Evolutionary conservation across 2,329 filamentous ascomycete species (phyloP).

Genomic region (Mycosphaerella sp.): DNA sequence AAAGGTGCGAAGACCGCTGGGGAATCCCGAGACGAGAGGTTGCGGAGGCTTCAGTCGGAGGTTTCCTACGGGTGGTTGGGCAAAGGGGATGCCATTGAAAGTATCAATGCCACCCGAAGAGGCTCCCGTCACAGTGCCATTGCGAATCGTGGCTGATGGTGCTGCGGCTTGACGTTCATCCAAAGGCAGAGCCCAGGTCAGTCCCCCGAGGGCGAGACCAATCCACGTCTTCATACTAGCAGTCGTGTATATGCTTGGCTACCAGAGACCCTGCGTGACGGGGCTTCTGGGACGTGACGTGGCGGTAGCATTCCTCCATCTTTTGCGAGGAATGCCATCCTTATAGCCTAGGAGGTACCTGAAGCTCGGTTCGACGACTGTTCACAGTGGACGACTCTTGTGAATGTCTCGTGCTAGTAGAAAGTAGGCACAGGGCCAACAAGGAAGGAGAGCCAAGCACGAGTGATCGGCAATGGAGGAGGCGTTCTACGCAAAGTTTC

Average conservation of each 20-base stretch:
- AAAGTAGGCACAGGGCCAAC: background rate
- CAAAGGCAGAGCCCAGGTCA: background rate
- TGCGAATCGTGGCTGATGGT: constrained; percentile 39
- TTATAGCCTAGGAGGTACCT: background rate
- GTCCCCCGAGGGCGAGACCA: background rate
- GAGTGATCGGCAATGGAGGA: background rate
- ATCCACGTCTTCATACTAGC: background rate
- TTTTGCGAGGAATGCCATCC: background rate
- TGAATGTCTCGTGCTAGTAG: background rate
- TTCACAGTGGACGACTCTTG: background rate
- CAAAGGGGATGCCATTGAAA: constrained; percentile 71
- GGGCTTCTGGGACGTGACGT: background rate
- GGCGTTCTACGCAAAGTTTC: background rate
- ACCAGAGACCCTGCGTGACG: background rate
- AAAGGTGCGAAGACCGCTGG: constrained; percentile 45
- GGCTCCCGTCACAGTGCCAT: constrained; percentile 52
- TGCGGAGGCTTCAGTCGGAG: constrained; percentile 65
- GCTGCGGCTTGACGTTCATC: background rate
- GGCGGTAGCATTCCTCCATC: background rate
- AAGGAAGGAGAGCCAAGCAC: background rate
- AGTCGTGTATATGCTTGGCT: background rate
- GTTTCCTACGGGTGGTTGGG: constrained; percentile 58
- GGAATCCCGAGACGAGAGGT: constrained; percentile 52
- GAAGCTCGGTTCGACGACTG: no score
- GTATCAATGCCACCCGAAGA: constrained; percentile 51